Evolutionary conservation across 2,329 filamentous ascomycete species (phyloP).

Genomic region (Claviceps purpurea): DNA sequence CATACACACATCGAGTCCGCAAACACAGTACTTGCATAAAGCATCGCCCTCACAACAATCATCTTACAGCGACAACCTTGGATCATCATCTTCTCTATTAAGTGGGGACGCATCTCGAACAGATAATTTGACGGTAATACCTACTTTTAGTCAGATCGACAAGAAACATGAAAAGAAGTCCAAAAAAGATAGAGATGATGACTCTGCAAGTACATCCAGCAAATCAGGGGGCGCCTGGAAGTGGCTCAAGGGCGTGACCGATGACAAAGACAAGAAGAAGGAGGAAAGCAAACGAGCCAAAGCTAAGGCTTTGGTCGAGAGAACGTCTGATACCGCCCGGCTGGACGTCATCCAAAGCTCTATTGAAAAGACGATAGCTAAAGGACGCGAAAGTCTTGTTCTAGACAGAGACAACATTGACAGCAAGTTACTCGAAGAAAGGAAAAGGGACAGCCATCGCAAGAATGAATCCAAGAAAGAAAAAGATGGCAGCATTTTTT

Average conservation of each 20-base stretch:
- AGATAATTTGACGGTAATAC: slow-evolving; percentile 68
- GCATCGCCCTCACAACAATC: slow-evolving; percentile 7
- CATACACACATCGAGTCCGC: slow-evolving; percentile 1
- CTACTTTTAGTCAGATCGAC: slow-evolving; percentile 56
- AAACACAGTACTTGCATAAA: slow-evolving; percentile 7
- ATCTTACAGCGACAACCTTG: slow-evolving; percentile 15
- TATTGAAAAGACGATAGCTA: slow-evolving; percentile 54
- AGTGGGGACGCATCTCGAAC: slow-evolving; percentile 55
- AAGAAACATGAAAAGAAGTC: slow-evolving; percentile 61
- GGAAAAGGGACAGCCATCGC: slow-evolving; percentile 65
- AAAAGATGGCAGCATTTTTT: slow-evolving; percentile 86
- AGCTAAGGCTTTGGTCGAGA: slow-evolving; percentile 41
- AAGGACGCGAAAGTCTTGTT: slow-evolving; percentile 69
- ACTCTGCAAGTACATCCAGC: slow-evolving; percentile 44
- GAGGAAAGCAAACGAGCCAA: slow-evolving; percentile 56
- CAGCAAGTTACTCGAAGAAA: slow-evolving; percentile 62
- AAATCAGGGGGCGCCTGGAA: slow-evolving; percentile 61
- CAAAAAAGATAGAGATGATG: slow-evolving; percentile 58
- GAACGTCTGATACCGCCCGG: slow-evolving; percentile 62
- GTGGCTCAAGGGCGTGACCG: slow-evolving; percentile 69
- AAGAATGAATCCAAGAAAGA: slow-evolving; percentile 78
- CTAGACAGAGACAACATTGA: slow-evolving; percentile 66
- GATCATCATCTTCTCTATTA: slow-evolving; percentile 47
- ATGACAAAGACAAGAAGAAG: slow-evolving; percentile 48
- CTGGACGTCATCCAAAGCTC: slow-evolving; percentile 80